Evolutionary conservation across 1,284 basidiomycete genomes (phyloP).

Genomic region (Cystobasidium slooffiae): DNA sequence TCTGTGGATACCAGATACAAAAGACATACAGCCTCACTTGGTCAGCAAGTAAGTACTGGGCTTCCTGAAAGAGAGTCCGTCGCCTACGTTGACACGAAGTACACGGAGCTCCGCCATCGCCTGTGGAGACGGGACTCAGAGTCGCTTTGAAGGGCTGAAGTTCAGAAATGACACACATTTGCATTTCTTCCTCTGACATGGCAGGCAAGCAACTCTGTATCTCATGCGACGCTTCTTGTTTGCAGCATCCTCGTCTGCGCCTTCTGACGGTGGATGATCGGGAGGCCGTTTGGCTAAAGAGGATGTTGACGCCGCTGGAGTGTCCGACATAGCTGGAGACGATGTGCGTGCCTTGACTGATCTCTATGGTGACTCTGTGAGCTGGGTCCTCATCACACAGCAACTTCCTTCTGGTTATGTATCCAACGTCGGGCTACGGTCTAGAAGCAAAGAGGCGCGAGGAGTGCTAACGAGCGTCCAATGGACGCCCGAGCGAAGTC

Average conservation of each 20-base stretch:
- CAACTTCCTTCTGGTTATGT: no score
- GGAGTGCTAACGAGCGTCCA: no score
- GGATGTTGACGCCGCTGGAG: background rate
- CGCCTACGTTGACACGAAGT: slow-evolving; percentile 9
- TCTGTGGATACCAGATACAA: background rate
- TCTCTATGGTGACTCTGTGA: background rate
- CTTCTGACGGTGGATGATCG: slow-evolving; percentile 3
- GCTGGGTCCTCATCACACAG: background rate
- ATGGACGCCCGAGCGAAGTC: no score
- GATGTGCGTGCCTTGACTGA: background rate
- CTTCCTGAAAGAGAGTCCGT: no score
- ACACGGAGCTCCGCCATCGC: slow-evolving; percentile 22
- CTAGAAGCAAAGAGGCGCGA: no score
- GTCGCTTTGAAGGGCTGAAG: no score
- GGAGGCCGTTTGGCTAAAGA: background rate
- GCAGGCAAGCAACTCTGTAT: slow-evolving; percentile 22
- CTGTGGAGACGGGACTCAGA: background rate
- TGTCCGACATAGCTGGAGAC: background rate
- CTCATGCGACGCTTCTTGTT: slow-evolving; percentile 7
- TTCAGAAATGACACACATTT: slow-evolving; percentile 1
- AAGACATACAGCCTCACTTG: no score
- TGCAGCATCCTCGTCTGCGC: background rate
- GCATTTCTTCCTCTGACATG: slow-evolving; percentile 24
- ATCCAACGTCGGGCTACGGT: no score
- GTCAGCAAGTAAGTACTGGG: no score